Evolutionary conservation across 2,329 filamentous ascomycete genomes (phyloP).

Genomic region (Colletotrichum karsti): DNA sequence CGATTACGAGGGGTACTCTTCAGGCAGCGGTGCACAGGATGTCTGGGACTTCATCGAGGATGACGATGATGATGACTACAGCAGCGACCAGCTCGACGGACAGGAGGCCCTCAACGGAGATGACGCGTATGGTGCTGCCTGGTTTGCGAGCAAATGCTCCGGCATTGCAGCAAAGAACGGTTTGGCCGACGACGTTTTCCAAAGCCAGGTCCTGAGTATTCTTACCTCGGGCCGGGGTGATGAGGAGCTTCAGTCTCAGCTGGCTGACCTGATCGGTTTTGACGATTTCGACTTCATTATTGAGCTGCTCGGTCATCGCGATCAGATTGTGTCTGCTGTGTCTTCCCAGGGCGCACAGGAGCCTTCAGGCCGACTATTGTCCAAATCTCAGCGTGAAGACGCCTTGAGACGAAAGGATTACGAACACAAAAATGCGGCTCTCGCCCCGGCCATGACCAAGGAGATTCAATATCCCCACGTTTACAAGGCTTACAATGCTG

Average conservation of each 20-base stretch:
- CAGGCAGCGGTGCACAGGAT: conserved; percentile 75
- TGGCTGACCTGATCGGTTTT: conserved; percentile 91
- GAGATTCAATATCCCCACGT: conserved; percentile 91
- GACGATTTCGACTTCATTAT: conserved; percentile 94
- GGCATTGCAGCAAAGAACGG: conserved; percentile 73
- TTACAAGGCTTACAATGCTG: conserved; percentile 83
- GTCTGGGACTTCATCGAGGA: conserved; percentile 94
- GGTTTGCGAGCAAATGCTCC: conserved; percentile 77
- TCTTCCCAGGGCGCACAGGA: conserved; percentile 44
- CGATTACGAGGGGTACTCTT: conserved; percentile 64
- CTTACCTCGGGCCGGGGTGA: conserved; percentile 74
- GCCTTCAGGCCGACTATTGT: conserved; percentile 68
- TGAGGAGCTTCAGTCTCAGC: conserved; percentile 88
- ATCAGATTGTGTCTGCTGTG: conserved; percentile 66
- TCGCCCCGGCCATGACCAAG: conserved; percentile 76
- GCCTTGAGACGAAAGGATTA: conserved; percentile 79
- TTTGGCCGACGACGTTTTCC: conserved; percentile 74
- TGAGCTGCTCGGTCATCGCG: conserved; percentile 82
- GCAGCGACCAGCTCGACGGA: conserved; percentile 62
- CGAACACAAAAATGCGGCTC: conserved; percentile 80
- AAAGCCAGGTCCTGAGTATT: conserved; percentile 79
- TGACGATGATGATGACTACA: conserved; percentile 68
- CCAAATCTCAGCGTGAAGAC: conserved; percentile 80
- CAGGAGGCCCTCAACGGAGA: conserved; percentile 38
- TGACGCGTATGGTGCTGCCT: conserved; percentile 64